A percentile compares a stretch with the other conserved stretches of the same genome.
These are phyloP conservation scores for Avena atlantica DNA, from an alignment of 176 grass and related monocot species.

Conservation along the genomic window DNA sequence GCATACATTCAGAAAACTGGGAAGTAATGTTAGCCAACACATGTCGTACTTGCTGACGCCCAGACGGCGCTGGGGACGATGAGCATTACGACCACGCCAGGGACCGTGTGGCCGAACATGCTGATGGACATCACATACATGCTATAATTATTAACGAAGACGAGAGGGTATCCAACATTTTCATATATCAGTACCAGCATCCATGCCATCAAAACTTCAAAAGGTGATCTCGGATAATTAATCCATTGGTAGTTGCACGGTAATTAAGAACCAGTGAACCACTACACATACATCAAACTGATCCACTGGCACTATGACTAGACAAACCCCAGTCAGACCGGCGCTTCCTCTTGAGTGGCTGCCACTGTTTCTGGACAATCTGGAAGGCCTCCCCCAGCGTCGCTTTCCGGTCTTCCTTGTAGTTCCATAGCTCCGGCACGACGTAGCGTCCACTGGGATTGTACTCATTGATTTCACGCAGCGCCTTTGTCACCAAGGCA, in stretches of 20 bases:
- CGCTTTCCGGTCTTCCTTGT: not conserved
- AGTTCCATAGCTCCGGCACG: slow-evolving; percentile 42
- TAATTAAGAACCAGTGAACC: not conserved
- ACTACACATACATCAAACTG: not conserved
- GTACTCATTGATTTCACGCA: slow-evolving; percentile 61
- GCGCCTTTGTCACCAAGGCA: slow-evolving; percentile 36
- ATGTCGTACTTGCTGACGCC: slow-evolving; percentile 37
- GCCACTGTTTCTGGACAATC: slow-evolving; percentile 6
- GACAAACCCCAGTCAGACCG: not conserved
- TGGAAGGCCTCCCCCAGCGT: slow-evolving; percentile 9
- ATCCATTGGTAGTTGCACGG: not conserved
- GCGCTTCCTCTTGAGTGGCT: slow-evolving; percentile 28
- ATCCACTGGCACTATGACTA: not conserved
- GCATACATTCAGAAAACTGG: not conserved
- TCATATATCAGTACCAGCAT: not conserved
- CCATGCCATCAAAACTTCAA: not conserved
- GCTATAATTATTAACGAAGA: no score
- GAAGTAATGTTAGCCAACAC: not conserved
- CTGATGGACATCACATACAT: no score
- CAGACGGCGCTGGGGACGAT: slow-evolving; percentile 62
- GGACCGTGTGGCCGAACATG: no score
- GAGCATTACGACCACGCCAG: not conserved
- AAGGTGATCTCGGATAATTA: not conserved
- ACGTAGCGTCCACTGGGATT: slow-evolving; percentile 45
- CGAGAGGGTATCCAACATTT: no score